Evolutionary conservation across 805 yeast genomes (phyloP).

Genomic region (Candida xiaguanensis): DNA sequence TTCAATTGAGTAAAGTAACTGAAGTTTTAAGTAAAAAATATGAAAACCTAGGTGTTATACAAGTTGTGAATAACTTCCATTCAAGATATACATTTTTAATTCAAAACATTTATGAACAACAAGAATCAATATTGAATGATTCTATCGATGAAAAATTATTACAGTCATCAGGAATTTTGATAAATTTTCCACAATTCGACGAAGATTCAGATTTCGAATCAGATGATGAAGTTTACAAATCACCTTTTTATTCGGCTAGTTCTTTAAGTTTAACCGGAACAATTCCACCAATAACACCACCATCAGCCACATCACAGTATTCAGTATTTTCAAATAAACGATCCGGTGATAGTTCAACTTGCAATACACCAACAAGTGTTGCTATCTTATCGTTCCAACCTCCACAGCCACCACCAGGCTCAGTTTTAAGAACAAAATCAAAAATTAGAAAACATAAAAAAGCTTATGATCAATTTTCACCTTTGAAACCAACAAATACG

Average conservation of each 20-base stretch:
- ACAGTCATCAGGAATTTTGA: constrained; percentile 22
- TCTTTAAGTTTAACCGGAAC: constrained; percentile 6
- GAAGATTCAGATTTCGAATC: constrained; percentile 5
- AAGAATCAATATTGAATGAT: constrained; percentile 13
- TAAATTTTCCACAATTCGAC: constrained; percentile 20
- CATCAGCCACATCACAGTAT: constrained; percentile 39
- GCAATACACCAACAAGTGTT: constrained; percentile 24
- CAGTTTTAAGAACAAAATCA: constrained; percentile 7
- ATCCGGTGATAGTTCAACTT: constrained; percentile 12
- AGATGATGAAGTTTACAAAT: constrained; percentile 7
- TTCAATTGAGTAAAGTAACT: constrained; percentile 43
- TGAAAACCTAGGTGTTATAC: constrained; percentile 50
- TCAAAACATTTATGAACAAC: constrained; percentile 21
- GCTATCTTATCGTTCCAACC: constrained; percentile 9
- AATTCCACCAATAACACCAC: constrained; percentile 33
- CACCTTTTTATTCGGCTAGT: constrained; percentile 8
- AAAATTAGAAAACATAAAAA: constrained; percentile 8
- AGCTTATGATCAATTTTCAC: constrained; percentile 5
- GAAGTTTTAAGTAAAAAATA: constrained; percentile 52
- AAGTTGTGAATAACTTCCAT: constrained; percentile 32
- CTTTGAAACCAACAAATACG: constrained; percentile 6
- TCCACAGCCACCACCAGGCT: constrained; percentile 9
- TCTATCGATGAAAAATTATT: constrained; percentile 15
- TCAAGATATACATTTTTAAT: constrained; percentile 11
- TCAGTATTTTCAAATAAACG: constrained; percentile 32